phyloP scores from a whole-genome alignment of 805 yeast species.

The Clavispora phyllophila region DNA sequence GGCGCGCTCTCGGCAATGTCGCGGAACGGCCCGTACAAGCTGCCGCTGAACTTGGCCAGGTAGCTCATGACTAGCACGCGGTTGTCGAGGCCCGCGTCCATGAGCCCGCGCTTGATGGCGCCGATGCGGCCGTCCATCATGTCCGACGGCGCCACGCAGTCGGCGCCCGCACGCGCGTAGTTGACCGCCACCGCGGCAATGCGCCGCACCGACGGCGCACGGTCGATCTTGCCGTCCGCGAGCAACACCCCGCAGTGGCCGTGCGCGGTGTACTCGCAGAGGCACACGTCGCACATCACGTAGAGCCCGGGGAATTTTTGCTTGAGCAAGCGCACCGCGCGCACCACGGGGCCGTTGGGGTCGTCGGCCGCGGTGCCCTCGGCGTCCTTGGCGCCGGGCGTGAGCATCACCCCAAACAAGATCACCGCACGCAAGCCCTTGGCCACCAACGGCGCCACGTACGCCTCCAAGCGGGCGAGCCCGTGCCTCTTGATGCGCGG shows the following conservation, averaged over 20 bases:
- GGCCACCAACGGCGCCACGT: conserved; percentile 59
- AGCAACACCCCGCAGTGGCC: conserved; percentile 96
- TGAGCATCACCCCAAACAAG: conserved; percentile 85
- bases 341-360: conserved; percentile 92
- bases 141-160: conserved; percentile 94
- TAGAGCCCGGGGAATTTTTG: conserved; percentile 73
- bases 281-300: conserved; percentile 90
- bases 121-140: conserved; percentile 94
- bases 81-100: conserved; percentile 79
- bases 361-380: conserved; percentile 91
- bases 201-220: conserved; percentile 70
- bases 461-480: conserved; percentile 68
- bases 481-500: conserved; percentile 91
- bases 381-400: conserved; percentile 70
- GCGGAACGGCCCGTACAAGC: conserved; percentile 92
- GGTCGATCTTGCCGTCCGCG: conserved; percentile 81
- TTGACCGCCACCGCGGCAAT: conserved; percentile 92
- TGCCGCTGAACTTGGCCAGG: conserved; percentile 89
- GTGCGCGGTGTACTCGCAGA: conserved; percentile 93
- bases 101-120: conserved; percentile 82
- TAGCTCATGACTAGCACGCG: conserved; percentile 87
- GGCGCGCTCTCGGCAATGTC: conserved; percentile 96
- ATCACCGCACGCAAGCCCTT: conserved; percentile 87
- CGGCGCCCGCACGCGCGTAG: conserved; percentile 93
- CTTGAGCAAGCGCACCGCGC: conserved; percentile 62